Evolutionary conservation across 495 filamentous ascomycete genomes (phyloP).

Genomic region (Aspergillus sclerotiicarbonarius): DNA sequence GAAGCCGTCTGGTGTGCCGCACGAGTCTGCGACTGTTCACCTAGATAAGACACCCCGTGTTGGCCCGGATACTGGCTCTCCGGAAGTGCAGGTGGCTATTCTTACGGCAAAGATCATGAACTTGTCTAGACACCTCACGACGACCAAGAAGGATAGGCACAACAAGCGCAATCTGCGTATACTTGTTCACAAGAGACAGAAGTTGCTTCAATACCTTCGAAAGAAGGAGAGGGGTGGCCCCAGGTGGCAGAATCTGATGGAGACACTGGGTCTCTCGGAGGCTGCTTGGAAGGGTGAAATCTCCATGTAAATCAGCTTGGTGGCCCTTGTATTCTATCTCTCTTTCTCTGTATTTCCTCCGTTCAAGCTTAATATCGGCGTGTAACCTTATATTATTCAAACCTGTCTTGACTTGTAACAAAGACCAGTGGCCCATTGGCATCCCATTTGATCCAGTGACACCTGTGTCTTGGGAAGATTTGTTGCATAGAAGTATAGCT

Average conservation of each 20-base stretch:
- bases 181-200: slow-evolving; percentile 86
- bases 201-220: slow-evolving; percentile 79
- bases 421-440: background rate
- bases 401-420: slow-evolving; percentile 4
- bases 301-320: slow-evolving; percentile 51
- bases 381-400: slow-evolving; percentile 20
- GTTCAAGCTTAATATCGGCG: slow-evolving; percentile 17
- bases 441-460: no score
- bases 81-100: slow-evolving; percentile 97
- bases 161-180: slow-evolving; percentile 88
- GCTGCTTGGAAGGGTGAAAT: slow-evolving; percentile 87
- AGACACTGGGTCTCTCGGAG: slow-evolving; percentile 80
- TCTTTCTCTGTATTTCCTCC: slow-evolving; percentile 9
- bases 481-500: no score
- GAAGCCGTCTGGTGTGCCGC: slow-evolving; percentile 40
- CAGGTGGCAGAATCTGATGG: slow-evolving; percentile 79
- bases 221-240: slow-evolving; percentile 86
- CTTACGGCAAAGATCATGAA: slow-evolving; percentile 90
- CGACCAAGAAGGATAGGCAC: slow-evolving; percentile 70
- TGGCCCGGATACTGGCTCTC: slow-evolving; percentile 86
- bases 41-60: slow-evolving; percentile 62
- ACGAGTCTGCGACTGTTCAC: slow-evolving; percentile 26
- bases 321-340: slow-evolving; percentile 15
- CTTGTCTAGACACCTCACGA: slow-evolving; percentile 59
- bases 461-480: no score